These are phyloP conservation scores for Raffaelea deltoideospora DNA, from an alignment of 2,329 filamentous ascomycete genomes.

Conservation along the genomic window DNA sequence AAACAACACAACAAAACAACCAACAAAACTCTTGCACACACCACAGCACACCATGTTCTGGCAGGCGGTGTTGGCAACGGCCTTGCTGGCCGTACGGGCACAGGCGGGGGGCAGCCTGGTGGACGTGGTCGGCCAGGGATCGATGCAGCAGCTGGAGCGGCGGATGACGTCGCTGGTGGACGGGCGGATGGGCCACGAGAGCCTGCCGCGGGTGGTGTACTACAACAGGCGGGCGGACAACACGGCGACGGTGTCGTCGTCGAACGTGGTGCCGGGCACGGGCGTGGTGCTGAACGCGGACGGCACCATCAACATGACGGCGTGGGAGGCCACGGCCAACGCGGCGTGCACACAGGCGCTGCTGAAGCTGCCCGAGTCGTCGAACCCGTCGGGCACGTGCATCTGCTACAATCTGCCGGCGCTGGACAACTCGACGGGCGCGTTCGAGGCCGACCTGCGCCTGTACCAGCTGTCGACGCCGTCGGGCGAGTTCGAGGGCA, in stretches of 20 bases:
- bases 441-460: constrained; percentile 64
- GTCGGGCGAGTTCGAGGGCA: constrained; percentile 34
- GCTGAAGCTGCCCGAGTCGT: constrained; percentile 35
- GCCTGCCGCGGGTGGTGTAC: constrained; percentile 1
- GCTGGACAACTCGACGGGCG: constrained; percentile 49
- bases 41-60: constrained; percentile 26
- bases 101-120: constrained; percentile 20
- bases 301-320: constrained; percentile 34
- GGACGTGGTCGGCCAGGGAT: constrained; percentile 12
- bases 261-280: too few species aligned
- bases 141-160: constrained; percentile 13
- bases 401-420: constrained; percentile 72
- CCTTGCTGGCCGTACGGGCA: constrained; percentile 20
- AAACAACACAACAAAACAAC: constrained; percentile 3
- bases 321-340: constrained; percentile 40
- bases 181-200: constrained; percentile 1
- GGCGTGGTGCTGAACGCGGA: constrained; percentile 23
- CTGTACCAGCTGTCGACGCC: constrained; percentile 55
- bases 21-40: too few species aligned
- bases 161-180: constrained; percentile 15
- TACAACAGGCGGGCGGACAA: constrained; percentile 7
- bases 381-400: constrained; percentile 62
- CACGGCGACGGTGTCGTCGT: constrained; percentile 2
- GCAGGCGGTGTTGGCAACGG: constrained; percentile 17
- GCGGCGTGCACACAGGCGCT: constrained; percentile 46